phyloP scores from a whole-genome alignment of 495 filamentous ascomycete genomes.

The Xylaria flabelliformis region DNA sequence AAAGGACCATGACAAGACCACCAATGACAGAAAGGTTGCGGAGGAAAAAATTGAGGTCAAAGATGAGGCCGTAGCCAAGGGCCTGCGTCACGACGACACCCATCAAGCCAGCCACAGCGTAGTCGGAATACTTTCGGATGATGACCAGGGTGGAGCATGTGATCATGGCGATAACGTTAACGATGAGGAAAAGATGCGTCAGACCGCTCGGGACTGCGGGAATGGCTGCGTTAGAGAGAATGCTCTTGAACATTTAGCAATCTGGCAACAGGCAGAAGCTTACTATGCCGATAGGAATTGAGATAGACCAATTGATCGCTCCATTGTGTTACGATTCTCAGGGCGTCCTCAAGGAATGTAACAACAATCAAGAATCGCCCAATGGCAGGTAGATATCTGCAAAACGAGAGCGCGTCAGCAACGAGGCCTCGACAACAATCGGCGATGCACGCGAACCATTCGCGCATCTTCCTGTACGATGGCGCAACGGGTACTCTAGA shows the following conservation, averaged over 20 bases:
- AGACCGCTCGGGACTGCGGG: constrained; percentile 81
- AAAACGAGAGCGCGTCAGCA: constrained; percentile 36
- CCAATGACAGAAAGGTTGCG: constrained; percentile 97
- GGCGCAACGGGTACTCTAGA: constrained; percentile 12
- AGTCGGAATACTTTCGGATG: constrained; percentile 86
- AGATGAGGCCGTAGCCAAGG: constrained; percentile 96
- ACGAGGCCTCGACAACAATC: constrained; percentile 12
- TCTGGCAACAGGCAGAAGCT: constrained; percentile 39
- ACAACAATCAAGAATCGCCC: constrained; percentile 98
- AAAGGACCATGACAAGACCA: constrained; percentile 95
- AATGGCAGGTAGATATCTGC: constrained; percentile 90
- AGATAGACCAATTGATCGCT: constrained; percentile 92
- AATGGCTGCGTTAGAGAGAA: constrained; percentile 30
- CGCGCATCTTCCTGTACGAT: constrained; percentile 6
- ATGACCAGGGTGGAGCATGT: constrained; percentile 85
- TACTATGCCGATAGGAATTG: constrained; percentile 92
- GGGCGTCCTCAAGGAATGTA: constrained; percentile 95
- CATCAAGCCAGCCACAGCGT: constrained; percentile 88
- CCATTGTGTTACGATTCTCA: constrained; percentile 98
- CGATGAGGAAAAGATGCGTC: constrained; percentile 90
- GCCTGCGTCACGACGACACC: constrained; percentile 95
- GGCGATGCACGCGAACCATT: neutral
- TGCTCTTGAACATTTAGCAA: neutral
- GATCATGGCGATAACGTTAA: constrained; percentile 90
- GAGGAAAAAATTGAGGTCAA: constrained; percentile 99